phyloP scores from a whole-genome alignment of 2,329 filamentous ascomycete genomes.

The Clarireedia homoeocarpa region DNA sequence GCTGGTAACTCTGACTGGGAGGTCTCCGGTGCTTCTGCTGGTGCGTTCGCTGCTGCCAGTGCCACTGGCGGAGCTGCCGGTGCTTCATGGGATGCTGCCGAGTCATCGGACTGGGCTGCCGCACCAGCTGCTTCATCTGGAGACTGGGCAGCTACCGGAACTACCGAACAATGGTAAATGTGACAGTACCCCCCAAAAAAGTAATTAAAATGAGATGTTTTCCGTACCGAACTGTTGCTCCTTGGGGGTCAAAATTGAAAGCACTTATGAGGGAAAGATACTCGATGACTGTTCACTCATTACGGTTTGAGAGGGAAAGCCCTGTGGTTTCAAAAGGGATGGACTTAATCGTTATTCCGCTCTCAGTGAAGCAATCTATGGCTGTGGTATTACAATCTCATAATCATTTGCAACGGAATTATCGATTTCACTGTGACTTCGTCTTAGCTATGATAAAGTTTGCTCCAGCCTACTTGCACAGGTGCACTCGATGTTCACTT shows the following conservation, averaged over 20 bases:
- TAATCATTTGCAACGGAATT: constrained; percentile 3
- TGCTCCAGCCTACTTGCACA: neutral
- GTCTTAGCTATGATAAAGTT: neutral
- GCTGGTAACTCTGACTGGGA: constrained; percentile 69
- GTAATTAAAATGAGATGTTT: constrained; percentile 15
- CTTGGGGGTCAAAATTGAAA: constrained; percentile 48
- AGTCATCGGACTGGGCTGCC: constrained; percentile 40
- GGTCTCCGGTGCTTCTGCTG: constrained; percentile 55
- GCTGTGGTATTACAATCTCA: constrained; percentile 6
- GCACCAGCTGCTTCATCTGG: constrained; percentile 36
- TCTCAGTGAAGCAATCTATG: constrained; percentile 7
- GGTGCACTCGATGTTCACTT: too few species aligned
- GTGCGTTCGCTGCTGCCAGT: constrained; percentile 48
- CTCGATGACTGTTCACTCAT: constrained; percentile 46
- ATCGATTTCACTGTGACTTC: neutral
- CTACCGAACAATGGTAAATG: constrained; percentile 29
- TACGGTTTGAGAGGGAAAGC: constrained; percentile 75
- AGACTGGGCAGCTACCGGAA: constrained; percentile 48
- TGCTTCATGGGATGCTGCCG: constrained; percentile 53
- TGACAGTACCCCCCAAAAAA: constrained; percentile 13
- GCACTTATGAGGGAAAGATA: constrained; percentile 99
- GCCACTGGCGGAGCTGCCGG: constrained; percentile 53
- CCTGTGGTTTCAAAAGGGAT: constrained; percentile 68
- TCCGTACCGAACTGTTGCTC: constrained; percentile 16
- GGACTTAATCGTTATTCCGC: constrained; percentile 15